A percentile compares a stretch with the other conserved stretches of the same genome.
Conservation (phyloP, 2,329 filamentous ascomycete species). For the Blastomyces parvus region DNA sequence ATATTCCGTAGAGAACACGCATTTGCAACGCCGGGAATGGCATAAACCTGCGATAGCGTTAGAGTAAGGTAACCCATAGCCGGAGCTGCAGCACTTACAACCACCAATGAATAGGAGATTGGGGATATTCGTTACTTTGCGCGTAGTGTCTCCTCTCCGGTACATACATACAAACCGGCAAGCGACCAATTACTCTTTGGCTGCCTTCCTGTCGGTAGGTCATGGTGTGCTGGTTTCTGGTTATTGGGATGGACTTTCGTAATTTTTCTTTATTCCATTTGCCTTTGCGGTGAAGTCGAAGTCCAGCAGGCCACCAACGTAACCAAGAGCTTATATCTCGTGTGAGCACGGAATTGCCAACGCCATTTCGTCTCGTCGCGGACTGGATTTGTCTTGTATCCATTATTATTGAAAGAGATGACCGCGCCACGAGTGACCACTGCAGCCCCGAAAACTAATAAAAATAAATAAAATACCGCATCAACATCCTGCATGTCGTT, state of each 20-base stretch:
- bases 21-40: background rate
- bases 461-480: too few species aligned
- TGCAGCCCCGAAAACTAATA: background rate
- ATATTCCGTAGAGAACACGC: background rate
- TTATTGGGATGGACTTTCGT: background rate
- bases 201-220: background rate
- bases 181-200: background rate
- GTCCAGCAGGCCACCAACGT: background rate
- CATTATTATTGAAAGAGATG: background rate
- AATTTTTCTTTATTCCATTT: background rate
- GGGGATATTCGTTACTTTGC: background rate
- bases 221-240: slow-evolving; percentile 6
- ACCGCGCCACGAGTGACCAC: background rate
- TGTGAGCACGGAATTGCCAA: background rate
- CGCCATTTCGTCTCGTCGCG: background rate
- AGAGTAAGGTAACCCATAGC: background rate
- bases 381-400: too few species aligned
- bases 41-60: background rate
- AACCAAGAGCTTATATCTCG: background rate
- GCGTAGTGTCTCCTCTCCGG: background rate
- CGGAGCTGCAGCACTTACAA: background rate
- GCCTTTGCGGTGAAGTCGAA: background rate
- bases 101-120: background rate
- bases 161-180: background rate
- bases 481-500: background rate